Conservation (phyloP, 345 rosid species). For the Populus nigra region DNA sequence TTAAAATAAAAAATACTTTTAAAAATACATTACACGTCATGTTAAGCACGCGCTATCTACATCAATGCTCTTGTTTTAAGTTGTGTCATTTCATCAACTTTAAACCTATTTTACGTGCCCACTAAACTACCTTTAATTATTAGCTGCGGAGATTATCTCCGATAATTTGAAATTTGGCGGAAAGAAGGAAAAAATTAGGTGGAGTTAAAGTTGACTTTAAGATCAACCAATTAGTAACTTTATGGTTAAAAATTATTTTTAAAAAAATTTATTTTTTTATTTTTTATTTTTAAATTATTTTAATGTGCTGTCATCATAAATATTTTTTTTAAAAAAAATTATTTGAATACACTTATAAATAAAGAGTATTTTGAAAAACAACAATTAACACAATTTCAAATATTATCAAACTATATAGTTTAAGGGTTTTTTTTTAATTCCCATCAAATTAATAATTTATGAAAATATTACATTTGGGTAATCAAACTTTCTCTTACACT, state of each 20-base stretch:
- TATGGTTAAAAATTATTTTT: too few species aligned
- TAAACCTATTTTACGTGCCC: background rate
- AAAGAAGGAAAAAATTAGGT: constrained; percentile 17
- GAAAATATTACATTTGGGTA: background rate
- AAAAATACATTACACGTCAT: background rate
- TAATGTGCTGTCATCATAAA: too few species aligned
- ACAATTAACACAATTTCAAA: accelerated
- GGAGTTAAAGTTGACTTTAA: background rate
- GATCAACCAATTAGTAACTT: background rate
- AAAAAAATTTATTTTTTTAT: too few species aligned
- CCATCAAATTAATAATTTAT: too few species aligned
- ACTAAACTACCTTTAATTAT: background rate
- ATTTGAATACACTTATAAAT: too few species aligned
- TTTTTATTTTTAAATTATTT: too few species aligned
- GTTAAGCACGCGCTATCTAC: background rate
- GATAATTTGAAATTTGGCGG: background rate
- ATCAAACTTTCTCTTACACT: background rate
- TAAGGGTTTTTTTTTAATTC: too few species aligned
- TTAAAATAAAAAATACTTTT: too few species aligned
- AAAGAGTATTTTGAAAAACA: too few species aligned
- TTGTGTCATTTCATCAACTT: constrained; percentile 17
- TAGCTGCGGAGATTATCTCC: background rate
- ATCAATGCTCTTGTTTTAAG: constrained; percentile 4
- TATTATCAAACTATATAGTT: too few species aligned
- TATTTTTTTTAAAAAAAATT: too few species aligned